Percentiles rank a stretch among this genome's conserved stretches.
Evolutionary conservation across 2,329 filamentous ascomycete genomes (phyloP).

Genomic region (Alternaria sp.): DNA sequence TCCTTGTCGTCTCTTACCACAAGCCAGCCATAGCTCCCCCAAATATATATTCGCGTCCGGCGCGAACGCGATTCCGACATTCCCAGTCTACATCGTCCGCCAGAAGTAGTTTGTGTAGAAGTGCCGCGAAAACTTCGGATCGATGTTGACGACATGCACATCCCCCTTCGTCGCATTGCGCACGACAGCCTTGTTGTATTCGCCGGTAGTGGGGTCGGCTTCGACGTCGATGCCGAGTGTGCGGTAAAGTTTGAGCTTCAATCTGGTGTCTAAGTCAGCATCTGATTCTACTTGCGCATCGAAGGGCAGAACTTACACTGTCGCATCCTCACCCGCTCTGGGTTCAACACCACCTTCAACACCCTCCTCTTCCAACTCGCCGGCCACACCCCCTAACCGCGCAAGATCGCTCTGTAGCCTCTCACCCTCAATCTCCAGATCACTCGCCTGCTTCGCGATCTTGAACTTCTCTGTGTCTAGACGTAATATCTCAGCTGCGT

Average conservation of each 20-base stretch:
- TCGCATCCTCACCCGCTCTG: conserved; percentile 57
- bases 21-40: no score
- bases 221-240: conserved; percentile 90
- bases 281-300: no score
- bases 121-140: conserved; percentile 86
- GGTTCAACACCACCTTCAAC: conserved; percentile 72
- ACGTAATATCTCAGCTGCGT: conserved; percentile 82
- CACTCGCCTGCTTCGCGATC: conserved; percentile 86
- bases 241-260: conserved; percentile 89
- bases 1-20: no score
- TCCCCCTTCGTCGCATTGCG: conserved; percentile 86
- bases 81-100: conserved; percentile 70
- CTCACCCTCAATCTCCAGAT: conserved; percentile 94
- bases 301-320: conserved; percentile 48
- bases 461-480: conserved; percentile 95
- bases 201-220: conserved; percentile 72
- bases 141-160: conserved; percentile 92
- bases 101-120: conserved; percentile 98
- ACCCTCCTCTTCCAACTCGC: conserved; percentile 85
- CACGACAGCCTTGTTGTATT: conserved; percentile 85
- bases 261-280: conserved; percentile 47
- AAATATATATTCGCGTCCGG: no score
- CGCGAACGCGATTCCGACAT: not conserved
- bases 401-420: conserved; percentile 80
- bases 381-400: conserved; percentile 74